phyloP scores from a whole-genome alignment of 495 filamentous ascomycete genomes.

The Penicillium waksmanii region DNA sequence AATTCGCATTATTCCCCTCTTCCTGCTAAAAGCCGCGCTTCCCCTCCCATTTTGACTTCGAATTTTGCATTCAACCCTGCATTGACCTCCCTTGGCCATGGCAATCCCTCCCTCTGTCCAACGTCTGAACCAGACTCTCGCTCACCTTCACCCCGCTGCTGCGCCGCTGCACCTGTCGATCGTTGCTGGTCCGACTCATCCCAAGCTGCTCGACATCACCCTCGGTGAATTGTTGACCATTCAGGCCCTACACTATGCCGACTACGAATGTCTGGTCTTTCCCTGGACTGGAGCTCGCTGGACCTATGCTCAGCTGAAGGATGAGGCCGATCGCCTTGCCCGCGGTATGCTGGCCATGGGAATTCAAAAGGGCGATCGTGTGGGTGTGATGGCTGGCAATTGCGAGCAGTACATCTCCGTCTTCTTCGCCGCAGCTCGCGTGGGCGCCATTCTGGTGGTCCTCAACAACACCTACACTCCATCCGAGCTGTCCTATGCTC shows the following conservation, averaged over 20 bases:
- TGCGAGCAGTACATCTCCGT: slow-evolving; percentile 70
- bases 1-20: neutral
- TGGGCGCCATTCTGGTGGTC: slow-evolving; percentile 70
- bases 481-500: slow-evolving; percentile 62
- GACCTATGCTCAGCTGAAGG: slow-evolving; percentile 67
- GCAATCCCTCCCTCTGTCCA: slow-evolving; percentile 33
- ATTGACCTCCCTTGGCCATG: slow-evolving; percentile 23
- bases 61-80: neutral
- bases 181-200: slow-evolving; percentile 62
- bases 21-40: neutral
- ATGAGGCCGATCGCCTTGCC: slow-evolving; percentile 61
- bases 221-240: slow-evolving; percentile 64
- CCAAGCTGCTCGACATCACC: slow-evolving; percentile 62
- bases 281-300: slow-evolving; percentile 68
- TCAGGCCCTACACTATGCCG: slow-evolving; percentile 62
- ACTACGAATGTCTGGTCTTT: slow-evolving; percentile 63
- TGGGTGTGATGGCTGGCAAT: slow-evolving; percentile 74
- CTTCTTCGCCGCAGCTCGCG: slow-evolving; percentile 67
- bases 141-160: slow-evolving; percentile 32
- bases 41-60: neutral
- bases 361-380: slow-evolving; percentile 63
- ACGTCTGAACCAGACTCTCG: slow-evolving; percentile 44
- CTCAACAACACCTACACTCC: slow-evolving; percentile 75
- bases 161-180: slow-evolving; percentile 44
- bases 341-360: slow-evolving; percentile 61